phyloP scores from a whole-genome alignment of 495 filamentous ascomycete species.

The Penicillium desertorum region DNA sequence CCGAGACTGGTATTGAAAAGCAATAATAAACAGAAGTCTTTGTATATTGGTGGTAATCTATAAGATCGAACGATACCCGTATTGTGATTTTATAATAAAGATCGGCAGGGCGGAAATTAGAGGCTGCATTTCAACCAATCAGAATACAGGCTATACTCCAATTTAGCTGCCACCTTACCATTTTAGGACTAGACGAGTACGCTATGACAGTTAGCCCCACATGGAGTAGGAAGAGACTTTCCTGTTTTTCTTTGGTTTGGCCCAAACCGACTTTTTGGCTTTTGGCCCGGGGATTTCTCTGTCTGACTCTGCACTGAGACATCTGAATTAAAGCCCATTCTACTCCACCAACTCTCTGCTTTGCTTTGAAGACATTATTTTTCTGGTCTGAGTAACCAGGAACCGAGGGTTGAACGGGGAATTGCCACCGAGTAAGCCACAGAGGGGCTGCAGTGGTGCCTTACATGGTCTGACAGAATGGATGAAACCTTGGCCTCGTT shows the following conservation, averaged over 20 bases:
- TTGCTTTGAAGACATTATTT: neutral
- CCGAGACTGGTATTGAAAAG: neutral
- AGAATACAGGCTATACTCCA: neutral
- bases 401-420: neutral
- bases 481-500: constrained; percentile 4
- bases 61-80: neutral
- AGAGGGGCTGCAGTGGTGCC: constrained; percentile 7
- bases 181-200: constrained; percentile 12
- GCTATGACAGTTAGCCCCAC: constrained; percentile 17
- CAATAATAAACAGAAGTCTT: too few species aligned
- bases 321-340: constrained; percentile 5
- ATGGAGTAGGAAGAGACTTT: constrained; percentile 22
- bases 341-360: neutral
- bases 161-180: constrained; percentile 17
- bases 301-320: constrained; percentile 9
- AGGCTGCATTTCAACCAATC: constrained; percentile 8
- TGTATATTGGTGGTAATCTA: neutral
- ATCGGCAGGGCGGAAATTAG: constrained; percentile 34
- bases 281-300: neutral
- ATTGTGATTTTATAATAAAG: constrained; percentile 11
- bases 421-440: constrained; percentile 9
- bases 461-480: constrained; percentile 11
- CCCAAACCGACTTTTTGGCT: neutral
- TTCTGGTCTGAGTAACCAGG: neutral
- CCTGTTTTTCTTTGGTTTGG: constrained; percentile 18